These are phyloP conservation scores for Chlorencoelia australis DNA, from an alignment of 2,329 filamentous ascomycete genomes.

Conservation along the genomic window DNA sequence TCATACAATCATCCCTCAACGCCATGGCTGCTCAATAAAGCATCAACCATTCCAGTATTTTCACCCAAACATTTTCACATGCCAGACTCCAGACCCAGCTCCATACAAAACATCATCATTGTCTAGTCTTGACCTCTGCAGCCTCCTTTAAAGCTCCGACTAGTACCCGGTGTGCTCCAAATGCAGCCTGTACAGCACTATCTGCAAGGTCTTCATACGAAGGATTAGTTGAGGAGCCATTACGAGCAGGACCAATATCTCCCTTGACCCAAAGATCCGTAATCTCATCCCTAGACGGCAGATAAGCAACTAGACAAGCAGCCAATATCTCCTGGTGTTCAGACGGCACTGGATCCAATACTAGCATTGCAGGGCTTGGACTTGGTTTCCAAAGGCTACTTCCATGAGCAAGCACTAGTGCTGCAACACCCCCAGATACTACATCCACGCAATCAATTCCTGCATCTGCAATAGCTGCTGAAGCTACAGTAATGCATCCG, in stretches of 20 bases:
- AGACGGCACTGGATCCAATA: conserved; percentile 73
- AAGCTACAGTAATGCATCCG: conserved; percentile 87
- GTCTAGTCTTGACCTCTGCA: conserved; percentile 29
- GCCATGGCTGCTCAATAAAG: too few species aligned
- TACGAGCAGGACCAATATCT: conserved; percentile 32
- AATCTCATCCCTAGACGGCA: conserved; percentile 79
- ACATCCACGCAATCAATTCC: conserved; percentile 93
- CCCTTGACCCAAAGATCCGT: conserved; percentile 95
- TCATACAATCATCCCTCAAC: too few species aligned
- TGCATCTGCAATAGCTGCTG: conserved; percentile 85
- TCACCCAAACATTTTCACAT: too few species aligned
- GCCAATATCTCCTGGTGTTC: conserved; percentile 72
- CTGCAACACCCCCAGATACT: conserved; percentile 81
- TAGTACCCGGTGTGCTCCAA: conserved; percentile 48
- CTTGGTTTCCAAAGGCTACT: conserved; percentile 24
- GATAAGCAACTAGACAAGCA: conserved; percentile 82
- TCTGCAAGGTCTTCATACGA: conserved; percentile 47
- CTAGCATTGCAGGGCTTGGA: conserved; percentile 51
- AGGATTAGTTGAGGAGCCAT: conserved; percentile 31
- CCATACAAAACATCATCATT: too few species aligned
- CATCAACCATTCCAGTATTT: too few species aligned
- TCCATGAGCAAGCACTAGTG: conserved; percentile 47
- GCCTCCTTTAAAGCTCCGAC: conserved; percentile 51
- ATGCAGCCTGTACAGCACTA: conserved; percentile 52
- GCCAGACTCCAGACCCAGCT: too few species aligned